Conservation (phyloP, 495 filamentous ascomycete genomes). For the Penicillium diatomitis region DNA sequence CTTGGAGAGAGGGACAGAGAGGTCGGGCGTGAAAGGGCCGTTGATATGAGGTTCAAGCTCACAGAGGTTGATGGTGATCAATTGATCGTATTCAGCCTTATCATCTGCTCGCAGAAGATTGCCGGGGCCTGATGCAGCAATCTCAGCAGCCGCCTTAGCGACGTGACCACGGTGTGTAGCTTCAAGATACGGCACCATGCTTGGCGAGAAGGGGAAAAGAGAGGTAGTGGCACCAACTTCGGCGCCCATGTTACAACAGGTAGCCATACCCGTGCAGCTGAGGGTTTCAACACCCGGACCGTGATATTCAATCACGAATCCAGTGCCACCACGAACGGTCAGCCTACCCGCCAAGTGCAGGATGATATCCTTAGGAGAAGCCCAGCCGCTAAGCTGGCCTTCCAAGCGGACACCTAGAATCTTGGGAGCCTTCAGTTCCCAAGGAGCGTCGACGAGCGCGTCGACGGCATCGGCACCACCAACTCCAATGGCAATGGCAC, state of each 20-base stretch:
- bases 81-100: constrained; percentile 77
- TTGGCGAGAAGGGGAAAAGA: constrained; percentile 72
- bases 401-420: constrained; percentile 79
- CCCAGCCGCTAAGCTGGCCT: constrained; percentile 81
- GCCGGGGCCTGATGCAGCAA: constrained; percentile 32
- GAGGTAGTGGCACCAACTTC: constrained; percentile 97
- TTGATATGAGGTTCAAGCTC: constrained; percentile 94
- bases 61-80: constrained; percentile 87
- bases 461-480: constrained; percentile 97
- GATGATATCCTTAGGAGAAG: constrained; percentile 91
- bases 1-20: constrained; percentile 81
- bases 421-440: constrained; percentile 92
- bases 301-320: constrained; percentile 88
- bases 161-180: constrained; percentile 73
- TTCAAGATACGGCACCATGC: constrained; percentile 68
- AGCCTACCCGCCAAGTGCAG: constrained; percentile 79
- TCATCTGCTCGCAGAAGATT: constrained; percentile 65
- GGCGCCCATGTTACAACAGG: constrained; percentile 84
- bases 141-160: constrained; percentile 39
- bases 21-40: constrained; percentile 90
- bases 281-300: constrained; percentile 83
- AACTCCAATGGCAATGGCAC: constrained; percentile 93
- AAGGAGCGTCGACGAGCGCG: constrained; percentile 89
- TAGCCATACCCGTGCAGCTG: constrained; percentile 88
- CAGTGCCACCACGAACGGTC: constrained; percentile 90